Base-by-base conservation (phyloP, 2,329 filamentous ascomycete species). In the Colletotrichum plurivorum region DNA sequence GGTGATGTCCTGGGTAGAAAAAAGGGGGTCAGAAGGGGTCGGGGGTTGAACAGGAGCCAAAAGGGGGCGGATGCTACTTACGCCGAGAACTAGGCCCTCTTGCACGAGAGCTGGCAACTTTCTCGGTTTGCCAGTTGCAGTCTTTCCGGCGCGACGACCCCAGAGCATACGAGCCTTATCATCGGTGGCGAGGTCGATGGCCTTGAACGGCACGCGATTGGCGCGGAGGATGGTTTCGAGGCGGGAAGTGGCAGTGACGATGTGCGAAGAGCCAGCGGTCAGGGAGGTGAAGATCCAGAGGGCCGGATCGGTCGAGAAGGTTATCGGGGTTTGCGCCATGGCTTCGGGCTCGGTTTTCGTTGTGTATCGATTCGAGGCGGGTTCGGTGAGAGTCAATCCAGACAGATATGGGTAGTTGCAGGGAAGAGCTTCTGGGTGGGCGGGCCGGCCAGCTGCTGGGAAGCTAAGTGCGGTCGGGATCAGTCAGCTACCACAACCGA, bases 241-340 rank as follows among this genome's bases (percentile, higher is more conserved):
- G 55, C 96, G 93, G 63, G 95, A 97, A 1, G 96, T 98, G 27
- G 95, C 96, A 48, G 96, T 98, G 77, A 98, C 91, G 79, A 98
- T 97, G 80, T 98, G 94, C 25, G 94, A 97, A 48, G 94, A 97
- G 72, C 96, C 96, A 68, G 96, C 94, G 20, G 96, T 98, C 64
- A 99, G 88, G 61, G 95, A 98, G 70, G 96, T 98, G 84, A 97
- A 98, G 75, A 99, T 92, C 84, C 96, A 99, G 71, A 99, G 90
- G 31, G 91, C 86, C 56, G 92, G 88, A 79, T 94, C 92, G 73
- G 84, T 86, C 73, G 84, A 84, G 78, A 84, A 87, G 61, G 84
- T 82, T 54, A 79, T 78, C 58, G 73, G 63, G 22, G 73, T 67
- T 43, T 43, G 41, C 31, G 73, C 58, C 71, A 71, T 72, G 68